These are phyloP conservation scores for Sarocladiaceae sp. DNA, from an alignment of 2,329 filamentous ascomycete species.

Conservation along the genomic window DNA sequence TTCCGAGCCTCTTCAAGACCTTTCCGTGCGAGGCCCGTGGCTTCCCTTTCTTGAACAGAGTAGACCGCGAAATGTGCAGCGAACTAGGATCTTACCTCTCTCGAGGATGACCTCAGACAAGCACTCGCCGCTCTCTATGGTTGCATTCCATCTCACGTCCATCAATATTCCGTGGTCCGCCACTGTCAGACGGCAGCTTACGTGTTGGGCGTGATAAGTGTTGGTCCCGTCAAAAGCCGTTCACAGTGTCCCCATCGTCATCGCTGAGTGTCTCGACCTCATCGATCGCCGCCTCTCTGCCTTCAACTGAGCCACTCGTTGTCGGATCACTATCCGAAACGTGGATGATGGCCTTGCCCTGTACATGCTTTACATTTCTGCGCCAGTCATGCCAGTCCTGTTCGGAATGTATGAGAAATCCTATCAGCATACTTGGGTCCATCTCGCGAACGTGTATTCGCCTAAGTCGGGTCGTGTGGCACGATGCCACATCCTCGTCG, in stretches of 20 bases:
- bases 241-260: slow-evolving; percentile 41
- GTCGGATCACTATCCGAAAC: slow-evolving; percentile 69
- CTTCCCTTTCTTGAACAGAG: too few species aligned
- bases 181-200: too few species aligned
- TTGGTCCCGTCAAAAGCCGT: not conserved
- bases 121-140: too few species aligned
- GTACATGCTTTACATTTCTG: slow-evolving; percentile 65
- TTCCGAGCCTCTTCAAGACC: too few species aligned
- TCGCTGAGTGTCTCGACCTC: slow-evolving; percentile 89
- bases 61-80: too few species aligned
- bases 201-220: too few species aligned
- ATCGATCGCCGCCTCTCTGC: slow-evolving; percentile 72
- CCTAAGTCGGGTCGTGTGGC: slow-evolving; percentile 81
- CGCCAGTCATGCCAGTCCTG: slow-evolving; percentile 85
- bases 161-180: too few species aligned
- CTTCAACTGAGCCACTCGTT: slow-evolving; percentile 45
- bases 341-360: slow-evolving; percentile 82
- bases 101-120: too few species aligned
- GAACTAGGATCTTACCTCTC: too few species aligned
- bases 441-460: slow-evolving; percentile 84
- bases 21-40: too few species aligned
- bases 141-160: not conserved
- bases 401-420: slow-evolving; percentile 79
- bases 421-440: slow-evolving; percentile 97
- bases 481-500: slow-evolving; percentile 71